Conservation (phyloP, 768 basidiomycete genomes). For the Boletus sp. region DNA sequence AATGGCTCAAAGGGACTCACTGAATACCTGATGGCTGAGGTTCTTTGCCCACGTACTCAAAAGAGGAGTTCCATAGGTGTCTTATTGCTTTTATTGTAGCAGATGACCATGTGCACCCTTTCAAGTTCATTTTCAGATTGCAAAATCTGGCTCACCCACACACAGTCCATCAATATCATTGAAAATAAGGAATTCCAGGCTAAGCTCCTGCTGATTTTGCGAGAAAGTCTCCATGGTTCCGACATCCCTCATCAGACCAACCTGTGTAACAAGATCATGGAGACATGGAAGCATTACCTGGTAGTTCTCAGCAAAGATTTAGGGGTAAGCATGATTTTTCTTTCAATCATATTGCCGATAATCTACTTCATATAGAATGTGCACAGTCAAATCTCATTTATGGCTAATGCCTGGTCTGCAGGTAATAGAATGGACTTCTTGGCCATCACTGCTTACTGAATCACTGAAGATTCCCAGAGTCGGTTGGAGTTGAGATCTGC, state of each 20-base stretch:
- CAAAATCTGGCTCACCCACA: not conserved
- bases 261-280: not conserved
- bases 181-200: not conserved
- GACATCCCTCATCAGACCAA: not conserved
- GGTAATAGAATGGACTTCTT: not conserved
- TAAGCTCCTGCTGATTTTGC: not conserved
- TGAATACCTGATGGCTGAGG: not conserved
- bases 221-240: not conserved
- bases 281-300: not conserved
- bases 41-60: not conserved
- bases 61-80: not conserved
- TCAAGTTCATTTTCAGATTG: not conserved
- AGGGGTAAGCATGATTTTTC: not conserved
- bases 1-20: not conserved
- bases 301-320: not conserved
- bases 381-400: not conserved
- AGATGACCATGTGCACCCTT: not conserved
- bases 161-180: not conserved
- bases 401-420: not conserved
- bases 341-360: not conserved
- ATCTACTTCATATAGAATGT: not conserved
- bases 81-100: not conserved
- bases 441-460: not conserved
- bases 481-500: not conserved
- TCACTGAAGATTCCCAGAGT: not conserved